phyloP scores from a whole-genome alignment of 805 yeast species.

The Ogataea degrootiae region DNA sequence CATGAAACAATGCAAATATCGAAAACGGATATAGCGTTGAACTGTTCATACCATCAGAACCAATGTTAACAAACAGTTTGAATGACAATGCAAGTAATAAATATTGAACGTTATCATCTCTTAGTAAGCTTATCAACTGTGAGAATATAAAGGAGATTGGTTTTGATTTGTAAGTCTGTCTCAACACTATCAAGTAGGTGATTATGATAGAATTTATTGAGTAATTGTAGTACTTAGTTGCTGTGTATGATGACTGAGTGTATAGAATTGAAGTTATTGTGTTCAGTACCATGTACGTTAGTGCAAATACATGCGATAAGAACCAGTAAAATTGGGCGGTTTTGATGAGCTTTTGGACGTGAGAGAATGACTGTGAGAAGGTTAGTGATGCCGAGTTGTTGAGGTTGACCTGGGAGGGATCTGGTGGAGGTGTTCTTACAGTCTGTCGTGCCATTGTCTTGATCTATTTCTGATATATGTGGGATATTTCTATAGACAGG shows the following conservation, averaged over 20 bases:
- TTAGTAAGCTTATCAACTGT: constrained; percentile 26
- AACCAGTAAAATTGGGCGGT: constrained; percentile 72
- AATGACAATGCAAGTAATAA: constrained; percentile 39
- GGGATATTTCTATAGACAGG: neutral
- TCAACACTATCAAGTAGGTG: constrained; percentile 60
- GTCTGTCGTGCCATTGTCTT: neutral
- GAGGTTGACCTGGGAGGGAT: neutral
- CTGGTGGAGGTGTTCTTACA: neutral
- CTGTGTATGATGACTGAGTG: constrained; percentile 24
- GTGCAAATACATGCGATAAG: constrained; percentile 51
- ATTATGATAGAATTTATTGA: constrained; percentile 47
- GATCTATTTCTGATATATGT: neutral
- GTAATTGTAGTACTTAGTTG: constrained; percentile 35
- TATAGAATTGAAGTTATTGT: constrained; percentile 39
- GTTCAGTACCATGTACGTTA: constrained; percentile 37
- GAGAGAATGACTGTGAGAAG: constrained; percentile 1
- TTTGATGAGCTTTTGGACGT: constrained; percentile 16
- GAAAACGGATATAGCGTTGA: constrained; percentile 55
- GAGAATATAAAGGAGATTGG: constrained; percentile 25
- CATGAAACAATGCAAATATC: constrained; percentile 62
- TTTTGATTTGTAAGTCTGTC: constrained; percentile 49
- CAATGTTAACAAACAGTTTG: constrained; percentile 29
- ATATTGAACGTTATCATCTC: constrained; percentile 64
- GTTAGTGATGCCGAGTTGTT: neutral
- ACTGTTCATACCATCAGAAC: constrained; percentile 15